Evolutionary conservation across 768 basidiomycete genomes (phyloP).

Genomic region (Panaeolus papilionaceus): DNA sequence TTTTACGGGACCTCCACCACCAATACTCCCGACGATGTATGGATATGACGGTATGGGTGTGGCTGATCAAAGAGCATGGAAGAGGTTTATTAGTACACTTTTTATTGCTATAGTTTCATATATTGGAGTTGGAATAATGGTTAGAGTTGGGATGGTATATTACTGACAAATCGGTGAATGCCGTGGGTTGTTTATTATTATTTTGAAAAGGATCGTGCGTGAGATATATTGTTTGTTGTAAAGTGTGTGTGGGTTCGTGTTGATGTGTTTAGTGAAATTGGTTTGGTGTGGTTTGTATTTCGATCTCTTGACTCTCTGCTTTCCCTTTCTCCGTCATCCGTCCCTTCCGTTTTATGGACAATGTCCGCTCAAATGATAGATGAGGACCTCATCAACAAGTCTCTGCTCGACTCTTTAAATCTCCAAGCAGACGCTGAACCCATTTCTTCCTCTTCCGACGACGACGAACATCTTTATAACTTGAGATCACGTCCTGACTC

Average conservation of each 20-base stretch:
- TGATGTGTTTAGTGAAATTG: constrained; percentile 29
- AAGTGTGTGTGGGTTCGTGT: neutral
- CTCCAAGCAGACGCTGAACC: constrained; percentile 85
- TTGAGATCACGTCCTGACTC: constrained; percentile 55
- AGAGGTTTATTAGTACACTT: constrained; percentile 42
- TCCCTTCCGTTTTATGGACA: constrained; percentile 25
- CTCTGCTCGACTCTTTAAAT: constrained; percentile 82
- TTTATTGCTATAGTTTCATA: constrained; percentile 37
- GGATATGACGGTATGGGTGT: constrained; percentile 37
- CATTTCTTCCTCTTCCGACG: constrained; percentile 55
- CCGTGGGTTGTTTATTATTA: neutral
- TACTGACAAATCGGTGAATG: constrained; percentile 19
- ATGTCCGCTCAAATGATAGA: constrained; percentile 47
- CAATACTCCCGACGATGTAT: constrained; percentile 44
- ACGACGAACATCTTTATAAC: constrained; percentile 50
- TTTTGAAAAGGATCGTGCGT: constrained; percentile 8
- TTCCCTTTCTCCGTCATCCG: constrained; percentile 32
- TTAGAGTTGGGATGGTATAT: constrained; percentile 35
- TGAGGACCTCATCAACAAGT: constrained; percentile 90
- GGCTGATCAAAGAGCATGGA: constrained; percentile 43
- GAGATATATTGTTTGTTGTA: neutral
- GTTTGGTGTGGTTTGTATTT: constrained; percentile 37
- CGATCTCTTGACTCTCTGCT: constrained; percentile 34
- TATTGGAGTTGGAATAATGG: constrained; percentile 32
- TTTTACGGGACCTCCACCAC: neutral